Base-by-base conservation (phyloP, 768 basidiomycete genomes). In the Kwoniella sp. region DNA sequence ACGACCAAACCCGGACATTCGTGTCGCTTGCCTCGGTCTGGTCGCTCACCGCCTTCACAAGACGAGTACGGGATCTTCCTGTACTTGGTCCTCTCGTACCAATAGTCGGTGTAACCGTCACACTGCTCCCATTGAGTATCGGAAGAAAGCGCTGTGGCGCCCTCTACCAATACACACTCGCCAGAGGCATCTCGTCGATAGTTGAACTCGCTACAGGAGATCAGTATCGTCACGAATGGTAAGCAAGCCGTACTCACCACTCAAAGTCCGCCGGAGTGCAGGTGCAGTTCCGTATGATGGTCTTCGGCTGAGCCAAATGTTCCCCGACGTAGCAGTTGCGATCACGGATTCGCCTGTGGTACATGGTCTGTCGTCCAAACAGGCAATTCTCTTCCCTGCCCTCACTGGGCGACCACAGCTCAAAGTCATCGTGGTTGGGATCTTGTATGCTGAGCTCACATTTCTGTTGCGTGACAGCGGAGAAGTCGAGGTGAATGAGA, bases 321-420 rank as follows among this genome's bases (percentile, higher is more conserved):
- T 84, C 77, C 5, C 95, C 95, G 8, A 99, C 84, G 27, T 86
- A 82, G 63, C 95, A 99, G 56, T 88, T 84, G 0, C 79, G 77
- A 23, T 88, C 79, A 5, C 93, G 83, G 27, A 81, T 79, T 17
- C 93, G 83, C 11, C 95, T 88, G 70, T 92, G 88, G 69, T 92
- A 98, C n/a, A 87, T 77, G 0, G 87, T 89, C 81, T 89, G 87
- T 53, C 87, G 81, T 19, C 95, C 95, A 60, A 98, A 99, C 23
- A 98, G 76, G 75, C 95, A 99, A 7, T 78, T 77, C 67, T 98
- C 91, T 28, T 80, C 77, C n/a, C 95, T 82, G 39, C 84, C 84
- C 67, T 92, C 86, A 52, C 87, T 88, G 0, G 93, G 95, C 69
- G 87, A 90, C 95, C 95, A 98, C 1, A 95, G 76, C 70, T 98